phyloP scores from a whole-genome alignment of 2,329 filamentous ascomycete genomes.

The Cladophialophora yegresii region DNA sequence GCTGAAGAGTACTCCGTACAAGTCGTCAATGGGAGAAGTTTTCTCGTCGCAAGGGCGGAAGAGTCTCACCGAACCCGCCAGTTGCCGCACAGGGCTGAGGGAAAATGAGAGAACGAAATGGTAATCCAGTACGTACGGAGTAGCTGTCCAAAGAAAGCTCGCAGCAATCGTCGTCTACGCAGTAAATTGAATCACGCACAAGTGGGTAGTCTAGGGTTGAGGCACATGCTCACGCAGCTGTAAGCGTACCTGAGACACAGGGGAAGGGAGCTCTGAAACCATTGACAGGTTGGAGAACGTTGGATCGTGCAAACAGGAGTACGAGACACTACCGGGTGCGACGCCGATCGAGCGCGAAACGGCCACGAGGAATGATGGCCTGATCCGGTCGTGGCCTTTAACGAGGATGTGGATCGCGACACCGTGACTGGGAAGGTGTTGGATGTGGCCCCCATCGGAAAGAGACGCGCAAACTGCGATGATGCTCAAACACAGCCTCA shows the following conservation, averaged over 20 bases:
- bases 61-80: not conserved
- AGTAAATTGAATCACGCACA: not conserved
- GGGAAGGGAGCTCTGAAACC: constrained; percentile 23
- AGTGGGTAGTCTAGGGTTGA: not conserved
- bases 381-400: not conserved
- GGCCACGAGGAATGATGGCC: not conserved
- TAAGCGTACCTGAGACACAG: constrained; percentile 20
- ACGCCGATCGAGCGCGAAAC: constrained; percentile 1
- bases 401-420: not conserved
- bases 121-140: no score
- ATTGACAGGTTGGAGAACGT: constrained; percentile 11
- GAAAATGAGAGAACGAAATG: not conserved
- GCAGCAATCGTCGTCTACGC: not conserved
- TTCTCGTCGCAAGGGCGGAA: not conserved
- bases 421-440: constrained; percentile 13
- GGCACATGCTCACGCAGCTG: not conserved
- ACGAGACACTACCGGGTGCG: not conserved
- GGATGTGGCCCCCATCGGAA: not conserved
- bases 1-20: not conserved
- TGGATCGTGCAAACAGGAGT: not conserved
- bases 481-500: constrained; percentile 7
- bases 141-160: not conserved
- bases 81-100: not conserved
- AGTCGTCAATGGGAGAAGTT: not conserved
- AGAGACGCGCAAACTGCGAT: not conserved